Percentiles rank a stretch among this genome's conserved stretches.
phyloP scores from a whole-genome alignment of 805 yeast genomes.

The Cyberlindnera meyerae region DNA sequence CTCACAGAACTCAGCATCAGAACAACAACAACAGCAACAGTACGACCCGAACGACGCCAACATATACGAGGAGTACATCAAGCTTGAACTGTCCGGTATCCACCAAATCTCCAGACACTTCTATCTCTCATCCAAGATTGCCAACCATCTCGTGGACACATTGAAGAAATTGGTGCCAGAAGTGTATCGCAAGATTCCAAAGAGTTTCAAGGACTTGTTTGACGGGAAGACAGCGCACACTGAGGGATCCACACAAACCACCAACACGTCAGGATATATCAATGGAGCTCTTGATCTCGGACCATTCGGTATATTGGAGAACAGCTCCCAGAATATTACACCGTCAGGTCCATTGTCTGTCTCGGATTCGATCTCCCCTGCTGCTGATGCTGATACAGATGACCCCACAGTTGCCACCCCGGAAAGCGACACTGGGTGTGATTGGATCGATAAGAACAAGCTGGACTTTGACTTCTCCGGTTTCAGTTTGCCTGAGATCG shows the following conservation, averaged over 20 bases:
- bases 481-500: slow-evolving; percentile 23
- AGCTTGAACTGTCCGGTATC: slow-evolving; percentile 44
- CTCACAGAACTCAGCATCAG: slow-evolving; percentile 8
- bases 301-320: too few relatives aligned
- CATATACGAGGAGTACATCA: slow-evolving; percentile 43
- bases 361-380: neutral
- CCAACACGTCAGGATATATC: too few relatives aligned
- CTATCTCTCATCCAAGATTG: slow-evolving; percentile 43
- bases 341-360: too few relatives aligned
- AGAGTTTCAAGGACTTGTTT: slow-evolving; percentile 24
- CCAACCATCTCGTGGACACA: slow-evolving; percentile 43
- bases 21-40: slow-evolving; percentile 12
- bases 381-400: neutral
- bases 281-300: too few relatives aligned
- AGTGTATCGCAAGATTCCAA: slow-evolving; percentile 33
- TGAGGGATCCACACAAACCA: too few relatives aligned
- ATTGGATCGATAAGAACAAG: slow-evolving; percentile 49
- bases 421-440: slow-evolving; percentile 46
- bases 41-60: slow-evolving; percentile 33
- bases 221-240: slow-evolving; percentile 4
- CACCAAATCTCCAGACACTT: slow-evolving; percentile 48
- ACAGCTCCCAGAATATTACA: too few relatives aligned
- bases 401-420: slow-evolving; percentile 5
- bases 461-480: slow-evolving; percentile 32
- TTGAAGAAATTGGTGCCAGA: slow-evolving; percentile 38